A percentile compares a stretch with the other conserved stretches of the same genome.
These are phyloP conservation scores for Colletotrichum scovillei DNA, from an alignment of 2,329 filamentous ascomycete species.

Conservation along the genomic window DNA sequence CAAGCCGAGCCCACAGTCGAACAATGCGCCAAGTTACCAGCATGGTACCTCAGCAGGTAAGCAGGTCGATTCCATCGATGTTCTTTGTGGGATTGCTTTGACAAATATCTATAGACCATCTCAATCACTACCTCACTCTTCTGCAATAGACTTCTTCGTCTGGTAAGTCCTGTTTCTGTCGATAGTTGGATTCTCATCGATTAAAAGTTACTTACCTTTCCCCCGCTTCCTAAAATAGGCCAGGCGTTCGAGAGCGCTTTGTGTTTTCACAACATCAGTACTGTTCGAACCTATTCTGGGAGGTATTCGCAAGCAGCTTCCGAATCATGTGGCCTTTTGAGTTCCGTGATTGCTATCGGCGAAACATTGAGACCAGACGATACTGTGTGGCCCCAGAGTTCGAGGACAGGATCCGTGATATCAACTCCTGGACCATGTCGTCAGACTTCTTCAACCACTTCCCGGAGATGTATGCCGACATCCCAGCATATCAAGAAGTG, in stretches of 20 bases:
- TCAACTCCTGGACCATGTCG: constrained; percentile 44
- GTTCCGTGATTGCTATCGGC: constrained; percentile 42
- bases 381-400: constrained; percentile 38
- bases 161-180: constrained; percentile 36
- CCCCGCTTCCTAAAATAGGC: constrained; percentile 35
- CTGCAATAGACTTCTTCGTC: constrained; percentile 45
- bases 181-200: neutral
- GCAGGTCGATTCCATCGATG: neutral
- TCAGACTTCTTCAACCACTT: constrained; percentile 42
- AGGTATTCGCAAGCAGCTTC: constrained; percentile 38
- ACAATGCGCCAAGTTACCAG: constrained; percentile 38
- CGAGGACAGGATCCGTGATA: constrained; percentile 40
- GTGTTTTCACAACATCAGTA: constrained; percentile 44
- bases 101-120: constrained; percentile 38
- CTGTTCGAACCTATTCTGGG: constrained; percentile 42
- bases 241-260: constrained; percentile 43
- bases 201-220: neutral
- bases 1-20: constrained; percentile 40
- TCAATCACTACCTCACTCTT: constrained; percentile 41
- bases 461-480: constrained; percentile 38
- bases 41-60: constrained; percentile 42
- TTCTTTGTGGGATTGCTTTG: neutral
- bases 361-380: constrained; percentile 39
- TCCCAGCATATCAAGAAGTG: constrained; percentile 20
- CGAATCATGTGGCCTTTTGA: constrained; percentile 41